Conservation (phyloP, 179 eudicot species). For the Nepenthes alata region DNA sequence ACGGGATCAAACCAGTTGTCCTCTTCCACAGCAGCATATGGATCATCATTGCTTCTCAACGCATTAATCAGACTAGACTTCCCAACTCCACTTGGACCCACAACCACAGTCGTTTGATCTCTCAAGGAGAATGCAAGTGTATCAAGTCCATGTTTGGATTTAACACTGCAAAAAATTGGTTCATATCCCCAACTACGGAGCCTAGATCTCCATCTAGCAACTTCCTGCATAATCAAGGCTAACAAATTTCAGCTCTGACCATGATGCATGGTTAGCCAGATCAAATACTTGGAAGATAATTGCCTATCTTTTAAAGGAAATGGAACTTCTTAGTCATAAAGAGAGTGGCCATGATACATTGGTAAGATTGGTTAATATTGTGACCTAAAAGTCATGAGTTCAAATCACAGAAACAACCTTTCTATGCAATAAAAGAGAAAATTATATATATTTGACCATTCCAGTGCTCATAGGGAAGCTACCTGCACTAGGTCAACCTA, state of each 20-base stretch:
- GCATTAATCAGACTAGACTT: slow-evolving; percentile 90
- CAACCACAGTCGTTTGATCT: slow-evolving; percentile 74
- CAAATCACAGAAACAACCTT: no score
- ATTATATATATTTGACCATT: no score
- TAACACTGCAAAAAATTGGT: slow-evolving; percentile 77
- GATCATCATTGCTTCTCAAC: slow-evolving; percentile 41
- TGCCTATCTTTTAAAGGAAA: no score
- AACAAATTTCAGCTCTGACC: background rate
- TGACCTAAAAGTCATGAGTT: no score
- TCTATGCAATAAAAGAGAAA: no score
- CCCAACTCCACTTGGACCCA: slow-evolving; percentile 98
- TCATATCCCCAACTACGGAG: slow-evolving; percentile 79
- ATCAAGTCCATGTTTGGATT: slow-evolving; percentile 61
- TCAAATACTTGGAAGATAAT: no score
- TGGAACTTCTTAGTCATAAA: no score
- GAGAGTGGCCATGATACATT: no score
- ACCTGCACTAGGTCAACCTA: no score
- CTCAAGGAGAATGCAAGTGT: slow-evolving; percentile 58
- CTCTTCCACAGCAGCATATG: slow-evolving; percentile 24
- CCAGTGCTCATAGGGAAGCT: no score
- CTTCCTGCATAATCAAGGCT: slow-evolving; percentile 29
- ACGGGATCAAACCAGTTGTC: slow-evolving; percentile 52
- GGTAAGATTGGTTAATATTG: no score
- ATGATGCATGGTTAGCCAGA: background rate
- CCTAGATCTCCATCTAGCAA: slow-evolving; percentile 59